phyloP scores from a whole-genome alignment of 1,139 yeast genomes.

The Yamadazyma membranifaciens region DNA sequence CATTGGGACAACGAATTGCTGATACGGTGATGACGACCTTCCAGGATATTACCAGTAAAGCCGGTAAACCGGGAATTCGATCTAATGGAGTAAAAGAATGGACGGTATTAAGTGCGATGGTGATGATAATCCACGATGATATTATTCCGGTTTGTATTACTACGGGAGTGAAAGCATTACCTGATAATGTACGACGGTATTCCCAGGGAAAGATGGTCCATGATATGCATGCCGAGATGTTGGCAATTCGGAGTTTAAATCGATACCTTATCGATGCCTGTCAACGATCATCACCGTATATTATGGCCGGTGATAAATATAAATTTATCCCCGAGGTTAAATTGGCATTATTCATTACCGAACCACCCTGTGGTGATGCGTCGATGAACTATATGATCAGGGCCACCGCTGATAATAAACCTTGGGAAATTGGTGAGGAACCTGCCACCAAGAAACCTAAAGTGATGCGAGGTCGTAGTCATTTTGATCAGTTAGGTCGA shows the following conservation, averaged over 20 bases:
- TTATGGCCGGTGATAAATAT: conserved; percentile 18
- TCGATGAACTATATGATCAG: conserved; percentile 45
- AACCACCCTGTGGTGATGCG: conserved; percentile 92
- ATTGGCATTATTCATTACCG: conserved; percentile 68
- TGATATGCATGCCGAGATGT: conserved; percentile 87
- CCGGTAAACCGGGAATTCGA: conserved; percentile 14
- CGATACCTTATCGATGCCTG: conserved; percentile 21
- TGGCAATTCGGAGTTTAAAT: conserved; percentile 71
- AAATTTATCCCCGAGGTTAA: conserved; percentile 31
- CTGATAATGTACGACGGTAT: conserved; percentile 44
- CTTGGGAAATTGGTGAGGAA: conserved; percentile 12
- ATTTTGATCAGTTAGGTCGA: conserved; percentile 54
- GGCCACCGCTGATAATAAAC: conserved; percentile 17
- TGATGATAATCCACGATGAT: conserved; percentile 32
- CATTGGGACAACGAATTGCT: conserved; percentile 13
- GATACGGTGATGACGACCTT: conserved; percentile 9
- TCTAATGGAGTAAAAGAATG: conserved; percentile 51
- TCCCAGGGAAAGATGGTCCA: conserved; percentile 67
- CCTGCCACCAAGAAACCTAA: conserved; percentile 6
- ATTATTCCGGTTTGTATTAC: conserved; percentile 51
- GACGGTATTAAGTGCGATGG: conserved; percentile 81
- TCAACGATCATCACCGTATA: not conserved
- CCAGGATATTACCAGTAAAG: conserved; percentile 9
- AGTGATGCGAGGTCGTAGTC: conserved; percentile 59
- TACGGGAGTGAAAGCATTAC: conserved; percentile 82